A percentile compares a stretch with the other conserved stretches of the same genome.
phyloP scores from a whole-genome alignment of 1,284 basidiomycete genomes.

The Ganoderma multipileum region DNA sequence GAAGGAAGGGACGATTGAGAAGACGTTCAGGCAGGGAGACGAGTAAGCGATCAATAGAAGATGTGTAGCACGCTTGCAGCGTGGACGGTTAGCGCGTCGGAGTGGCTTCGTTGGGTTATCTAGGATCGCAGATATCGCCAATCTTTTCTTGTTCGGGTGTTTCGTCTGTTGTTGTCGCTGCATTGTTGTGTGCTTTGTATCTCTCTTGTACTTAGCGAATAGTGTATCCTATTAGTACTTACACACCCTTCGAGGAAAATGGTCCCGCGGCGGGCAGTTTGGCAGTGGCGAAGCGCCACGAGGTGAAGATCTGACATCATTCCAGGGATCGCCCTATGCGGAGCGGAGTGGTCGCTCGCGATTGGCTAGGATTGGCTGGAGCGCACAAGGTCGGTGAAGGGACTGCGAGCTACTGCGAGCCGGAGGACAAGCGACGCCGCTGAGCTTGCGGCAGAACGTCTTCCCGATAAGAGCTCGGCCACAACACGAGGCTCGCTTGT shows the following conservation, averaged over 20 bases:
- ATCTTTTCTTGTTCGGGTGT: slow-evolving; percentile 1
- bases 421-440: slow-evolving; percentile 30
- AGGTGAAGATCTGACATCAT: slow-evolving; percentile 27
- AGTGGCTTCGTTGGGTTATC: background rate
- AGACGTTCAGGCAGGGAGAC: slow-evolving; percentile 55
- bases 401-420: slow-evolving; percentile 21
- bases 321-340: slow-evolving; percentile 4
- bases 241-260: background rate
- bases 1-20: slow-evolving; percentile 70
- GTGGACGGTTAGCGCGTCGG: background rate
- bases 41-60: slow-evolving; percentile 19
- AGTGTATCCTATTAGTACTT: background rate
- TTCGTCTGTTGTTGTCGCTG: slow-evolving; percentile 1
- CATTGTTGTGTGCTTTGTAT: slow-evolving; percentile 3
- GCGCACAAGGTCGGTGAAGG: background rate
- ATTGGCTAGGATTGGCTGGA: background rate
- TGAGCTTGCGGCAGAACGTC: slow-evolving; percentile 24
- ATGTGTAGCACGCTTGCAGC: background rate
- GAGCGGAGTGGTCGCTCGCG: background rate
- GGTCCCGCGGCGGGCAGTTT: background rate
- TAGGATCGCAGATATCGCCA: background rate
- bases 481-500: slow-evolving; percentile 33
- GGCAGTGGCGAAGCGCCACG: background rate
- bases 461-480: slow-evolving; percentile 35
- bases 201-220: background rate